Evolutionary conservation across 2,329 filamentous ascomycete genomes (phyloP), one percentile per base, ranked within the genome.

Genomic region (Penicillium decumbens): DNA sequence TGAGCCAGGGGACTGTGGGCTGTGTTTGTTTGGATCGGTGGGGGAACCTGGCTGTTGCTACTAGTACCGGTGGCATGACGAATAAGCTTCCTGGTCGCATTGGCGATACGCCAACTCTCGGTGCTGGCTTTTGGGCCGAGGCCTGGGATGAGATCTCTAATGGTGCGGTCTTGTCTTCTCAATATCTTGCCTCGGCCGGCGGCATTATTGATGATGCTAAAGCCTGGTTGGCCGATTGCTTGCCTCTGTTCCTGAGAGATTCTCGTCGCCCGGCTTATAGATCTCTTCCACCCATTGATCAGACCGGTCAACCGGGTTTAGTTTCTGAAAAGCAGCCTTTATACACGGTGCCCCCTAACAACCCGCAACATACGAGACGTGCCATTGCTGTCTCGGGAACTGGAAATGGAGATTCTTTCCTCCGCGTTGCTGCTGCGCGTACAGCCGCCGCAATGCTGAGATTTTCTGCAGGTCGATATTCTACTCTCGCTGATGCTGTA

Each of bases 81-180:
- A 95, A 95, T 67, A 95, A 95, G 73, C 72, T 92, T 47, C 87
- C 88, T 0, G 90, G 89, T 0, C 77, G 90, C 18, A 85, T 95
- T 55, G 90, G 90, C 0, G 90, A 95, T 65, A 95, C 90, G 9
- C 89, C 90, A 0, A 86, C 85, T 0, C 74, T 90, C 0, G 90
- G 90, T 0, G 87, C 89, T 0, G 90, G 90, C 0, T 95, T 90
- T 68, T 95, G 89, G 89, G 89, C 90, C 0, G 90, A 95, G 65
- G 81, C 90, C 58, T 95, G 89, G 89, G 69, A 71, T 6, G 70
- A 75, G 1, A 38, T 47, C 24, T 32, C 40, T 0, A 20, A 15
- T 39, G 43, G 30, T n/a, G 25, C 39, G 9, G 8, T 20, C n/a
- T 9, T 15, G 24, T 23, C 27, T 32, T n/a, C 43, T 15, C 23